Conservation (phyloP, 1,139 yeast species). For the Blastobotrys serpentis region DNA sequence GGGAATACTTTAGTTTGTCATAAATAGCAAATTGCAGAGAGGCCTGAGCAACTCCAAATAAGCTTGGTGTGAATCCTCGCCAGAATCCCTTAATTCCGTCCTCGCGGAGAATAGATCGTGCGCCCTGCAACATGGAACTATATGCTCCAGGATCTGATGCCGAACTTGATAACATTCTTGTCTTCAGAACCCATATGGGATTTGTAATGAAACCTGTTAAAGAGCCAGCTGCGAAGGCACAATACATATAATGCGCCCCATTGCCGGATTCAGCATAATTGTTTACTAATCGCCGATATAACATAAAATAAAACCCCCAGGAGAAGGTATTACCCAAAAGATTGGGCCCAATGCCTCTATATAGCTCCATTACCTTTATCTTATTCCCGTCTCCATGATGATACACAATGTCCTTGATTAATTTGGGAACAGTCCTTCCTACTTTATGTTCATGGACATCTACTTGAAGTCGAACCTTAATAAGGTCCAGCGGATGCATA, state of each 20-base stretch:
- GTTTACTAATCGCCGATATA: conserved; percentile 50
- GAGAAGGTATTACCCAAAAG: conserved; percentile 79
- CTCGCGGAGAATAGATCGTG: conserved; percentile 46
- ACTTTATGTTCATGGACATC: conserved; percentile 19
- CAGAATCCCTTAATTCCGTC: conserved; percentile 78
- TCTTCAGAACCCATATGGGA: conserved; percentile 91
- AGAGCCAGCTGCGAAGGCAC: conserved; percentile 70
- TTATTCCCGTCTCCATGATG: conserved; percentile 7
- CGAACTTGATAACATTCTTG: conserved; percentile 72
- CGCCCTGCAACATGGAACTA: conserved; percentile 56
- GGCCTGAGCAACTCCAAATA: conserved; percentile 84
- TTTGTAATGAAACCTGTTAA: conserved; percentile 75
- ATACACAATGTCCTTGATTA: conserved; percentile 16
- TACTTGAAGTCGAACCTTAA: conserved; percentile 75
- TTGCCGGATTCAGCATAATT: conserved; percentile 10
- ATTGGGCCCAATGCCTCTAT: conserved; percentile 82
- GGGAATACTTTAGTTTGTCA: conserved; percentile 59
- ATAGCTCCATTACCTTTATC: conserved; percentile 37
- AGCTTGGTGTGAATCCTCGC: conserved; percentile 79
- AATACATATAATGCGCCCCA: conserved; percentile 15
- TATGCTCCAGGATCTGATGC: conserved; percentile 52
- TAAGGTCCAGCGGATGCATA: conserved; percentile 85
- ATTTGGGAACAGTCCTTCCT: conserved; percentile 12
- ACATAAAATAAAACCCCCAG: conserved; percentile 83
- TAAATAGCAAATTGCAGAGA: conserved; percentile 84